Evolutionary conservation across 441 rosid genomes (phyloP).

Genomic region (Pelargonium citronellum): DNA sequence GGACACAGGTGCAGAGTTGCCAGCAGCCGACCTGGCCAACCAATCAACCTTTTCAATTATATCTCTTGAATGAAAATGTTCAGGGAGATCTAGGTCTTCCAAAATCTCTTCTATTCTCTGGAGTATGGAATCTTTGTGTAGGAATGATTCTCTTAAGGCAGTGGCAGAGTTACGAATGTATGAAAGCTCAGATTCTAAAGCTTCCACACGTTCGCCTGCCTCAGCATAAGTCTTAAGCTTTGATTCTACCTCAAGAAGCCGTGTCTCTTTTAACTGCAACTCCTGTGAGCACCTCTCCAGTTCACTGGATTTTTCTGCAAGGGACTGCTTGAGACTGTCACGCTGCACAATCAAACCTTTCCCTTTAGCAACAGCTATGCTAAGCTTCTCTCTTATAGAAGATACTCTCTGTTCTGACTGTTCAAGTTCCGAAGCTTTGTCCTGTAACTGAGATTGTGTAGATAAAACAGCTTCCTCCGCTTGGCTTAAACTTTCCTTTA

Average conservation of each 20-base stretch:
- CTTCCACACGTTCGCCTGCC: constrained; percentile 95
- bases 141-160: constrained; percentile 94
- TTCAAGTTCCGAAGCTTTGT: constrained; percentile 64
- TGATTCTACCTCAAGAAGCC: constrained; percentile 68
- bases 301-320: constrained; percentile 72
- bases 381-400: constrained; percentile 88
- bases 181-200: constrained; percentile 97
- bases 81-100: constrained; percentile 93
- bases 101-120: constrained; percentile 95
- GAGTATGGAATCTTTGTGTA: constrained; percentile 93
- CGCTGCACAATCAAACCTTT: constrained; percentile 90
- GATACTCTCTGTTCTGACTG: constrained; percentile 86
- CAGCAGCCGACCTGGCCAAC: constrained; percentile 79
- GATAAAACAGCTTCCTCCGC: constrained; percentile 55
- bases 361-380: constrained; percentile 98
- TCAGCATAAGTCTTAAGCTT: constrained; percentile 73
- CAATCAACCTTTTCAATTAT: constrained; percentile 92
- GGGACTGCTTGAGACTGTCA: constrained; percentile 72
- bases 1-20: constrained; percentile 49
- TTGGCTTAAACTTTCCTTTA: constrained; percentile 49
- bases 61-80: constrained; percentile 84
- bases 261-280: constrained; percentile 66
- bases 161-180: constrained; percentile 99
- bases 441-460: constrained; percentile 49
- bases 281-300: constrained; percentile 80